Conservation (phyloP, 805 yeast species). For the Schwanniomyces polymorphus region DNA sequence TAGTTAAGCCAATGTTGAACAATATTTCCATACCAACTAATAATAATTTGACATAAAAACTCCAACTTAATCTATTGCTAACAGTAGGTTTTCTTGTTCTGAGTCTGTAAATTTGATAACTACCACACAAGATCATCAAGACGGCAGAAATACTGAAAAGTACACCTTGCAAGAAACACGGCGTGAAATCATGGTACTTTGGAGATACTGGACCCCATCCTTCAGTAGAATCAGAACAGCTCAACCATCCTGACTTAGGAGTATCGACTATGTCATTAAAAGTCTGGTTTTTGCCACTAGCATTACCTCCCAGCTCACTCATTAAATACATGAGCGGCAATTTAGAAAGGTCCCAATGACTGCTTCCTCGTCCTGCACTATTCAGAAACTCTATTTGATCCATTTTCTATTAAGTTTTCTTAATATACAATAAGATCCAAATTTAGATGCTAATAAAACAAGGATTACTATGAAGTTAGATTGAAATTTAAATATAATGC, state of each 20-base stretch:
- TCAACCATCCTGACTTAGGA: conserved; percentile 6
- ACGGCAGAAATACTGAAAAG: conserved; percentile 42
- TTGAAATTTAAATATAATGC: background rate
- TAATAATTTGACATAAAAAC: conserved; percentile 42
- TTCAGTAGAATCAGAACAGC: conserved; percentile 23
- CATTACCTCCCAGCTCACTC: background rate
- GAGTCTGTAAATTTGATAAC: conserved; percentile 31
- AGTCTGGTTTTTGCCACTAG: background rate
- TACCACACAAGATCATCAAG: conserved; percentile 45
- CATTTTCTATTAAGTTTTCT: background rate
- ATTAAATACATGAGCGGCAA: background rate
- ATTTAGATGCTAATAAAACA: background rate
- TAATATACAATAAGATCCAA: background rate
- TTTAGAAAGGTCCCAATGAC: background rate
- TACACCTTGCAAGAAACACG: conserved; percentile 57
- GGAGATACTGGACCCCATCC: conserved; percentile 46
- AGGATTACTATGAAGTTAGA: too few relatives aligned
- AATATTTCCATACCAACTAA: conserved; percentile 39
- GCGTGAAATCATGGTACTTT: conserved; percentile 53
- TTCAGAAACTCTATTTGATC: background rate
- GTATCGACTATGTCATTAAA: background rate
- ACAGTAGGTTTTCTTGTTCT: conserved; percentile 22
- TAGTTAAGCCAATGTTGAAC: conserved; percentile 27
- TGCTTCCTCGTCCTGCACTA: background rate
- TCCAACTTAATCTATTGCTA: conserved; percentile 33